phyloP scores from a whole-genome alignment of 345 rosid genomes.

The Carallia pectinifolia region DNA sequence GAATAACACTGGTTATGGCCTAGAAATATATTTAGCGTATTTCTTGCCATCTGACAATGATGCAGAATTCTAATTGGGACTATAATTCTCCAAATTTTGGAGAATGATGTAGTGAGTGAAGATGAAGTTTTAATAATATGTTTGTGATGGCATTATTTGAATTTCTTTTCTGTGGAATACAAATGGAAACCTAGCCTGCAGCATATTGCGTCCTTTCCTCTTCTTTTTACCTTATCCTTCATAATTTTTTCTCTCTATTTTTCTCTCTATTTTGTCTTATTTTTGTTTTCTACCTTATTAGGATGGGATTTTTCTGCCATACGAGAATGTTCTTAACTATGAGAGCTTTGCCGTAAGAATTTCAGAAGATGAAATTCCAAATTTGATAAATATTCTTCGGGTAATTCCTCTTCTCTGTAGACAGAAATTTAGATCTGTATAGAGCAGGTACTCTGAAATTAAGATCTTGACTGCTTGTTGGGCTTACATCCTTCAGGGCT shows the following conservation, averaged over 20 bases:
- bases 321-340: slow-evolving; percentile 88
- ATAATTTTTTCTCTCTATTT: too few species aligned
- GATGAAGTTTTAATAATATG: too few species aligned
- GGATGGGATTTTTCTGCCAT: slow-evolving; percentile 96
- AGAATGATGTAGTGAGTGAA: too few species aligned
- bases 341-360: slow-evolving; percentile 92
- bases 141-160: too few species aligned
- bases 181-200: neutral
- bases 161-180: too few species aligned
- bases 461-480: slow-evolving; percentile 7
- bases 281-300: slow-evolving; percentile 15
- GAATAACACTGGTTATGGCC: neutral
- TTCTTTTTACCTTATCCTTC: too few species aligned
- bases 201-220: neutral
- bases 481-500: slow-evolving; percentile 42
- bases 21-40: neutral
- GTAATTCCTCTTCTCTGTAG: slow-evolving; percentile 36
- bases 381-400: slow-evolving; percentile 76
- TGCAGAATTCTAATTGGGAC: neutral
- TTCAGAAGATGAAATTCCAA: slow-evolving; percentile 82
- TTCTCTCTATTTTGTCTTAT: neutral
- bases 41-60: neutral
- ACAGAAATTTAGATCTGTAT: neutral
- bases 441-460: neutral
- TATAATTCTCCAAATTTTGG: neutral